phyloP scores from a whole-genome alignment of 192 early-diverging fungal species.

The Lobosporangium transversale region DNA sequence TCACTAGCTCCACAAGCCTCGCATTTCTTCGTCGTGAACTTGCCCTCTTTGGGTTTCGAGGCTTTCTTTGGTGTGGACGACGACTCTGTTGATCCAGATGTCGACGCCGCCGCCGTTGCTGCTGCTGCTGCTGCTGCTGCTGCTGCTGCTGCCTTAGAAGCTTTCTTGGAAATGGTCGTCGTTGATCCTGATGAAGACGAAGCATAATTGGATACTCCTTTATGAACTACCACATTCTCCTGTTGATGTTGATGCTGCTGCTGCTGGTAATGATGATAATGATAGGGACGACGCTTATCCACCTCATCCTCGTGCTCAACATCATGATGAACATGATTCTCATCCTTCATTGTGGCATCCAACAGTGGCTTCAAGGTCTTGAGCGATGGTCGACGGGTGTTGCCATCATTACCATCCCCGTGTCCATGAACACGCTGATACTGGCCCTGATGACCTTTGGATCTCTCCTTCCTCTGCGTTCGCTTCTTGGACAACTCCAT shows the following conservation, averaged over 20 bases:
- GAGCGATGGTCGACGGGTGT: slow-evolving; percentile 6
- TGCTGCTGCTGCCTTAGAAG: background rate
- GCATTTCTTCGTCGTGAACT: slow-evolving; percentile 31
- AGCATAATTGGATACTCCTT: background rate
- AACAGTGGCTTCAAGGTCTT: slow-evolving; percentile 21
- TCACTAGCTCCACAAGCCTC: slow-evolving; percentile 51
- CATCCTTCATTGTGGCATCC: slow-evolving; percentile 15
- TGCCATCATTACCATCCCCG: too few relatives aligned
- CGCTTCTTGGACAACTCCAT: slow-evolving; percentile 15
- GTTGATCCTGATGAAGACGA: background rate
- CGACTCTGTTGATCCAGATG: background rate
- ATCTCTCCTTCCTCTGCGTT: slow-evolving; percentile 3
- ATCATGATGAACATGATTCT: background rate
- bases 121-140: background rate
- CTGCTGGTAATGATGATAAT: background rate
- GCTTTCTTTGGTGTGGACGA: background rate
- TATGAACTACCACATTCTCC: background rate
- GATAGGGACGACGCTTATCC: background rate
- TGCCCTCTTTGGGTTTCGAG: slow-evolving; percentile 14
- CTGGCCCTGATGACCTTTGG: background rate
- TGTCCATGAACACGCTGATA: too few relatives aligned
- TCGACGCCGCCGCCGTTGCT: background rate
- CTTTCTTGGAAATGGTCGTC: background rate
- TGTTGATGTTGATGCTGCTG: background rate
- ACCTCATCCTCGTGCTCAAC: slow-evolving; percentile 4